phyloP scores from a whole-genome alignment of 805 yeast genomes.

The Wickerhamomyces bovis region DNA sequence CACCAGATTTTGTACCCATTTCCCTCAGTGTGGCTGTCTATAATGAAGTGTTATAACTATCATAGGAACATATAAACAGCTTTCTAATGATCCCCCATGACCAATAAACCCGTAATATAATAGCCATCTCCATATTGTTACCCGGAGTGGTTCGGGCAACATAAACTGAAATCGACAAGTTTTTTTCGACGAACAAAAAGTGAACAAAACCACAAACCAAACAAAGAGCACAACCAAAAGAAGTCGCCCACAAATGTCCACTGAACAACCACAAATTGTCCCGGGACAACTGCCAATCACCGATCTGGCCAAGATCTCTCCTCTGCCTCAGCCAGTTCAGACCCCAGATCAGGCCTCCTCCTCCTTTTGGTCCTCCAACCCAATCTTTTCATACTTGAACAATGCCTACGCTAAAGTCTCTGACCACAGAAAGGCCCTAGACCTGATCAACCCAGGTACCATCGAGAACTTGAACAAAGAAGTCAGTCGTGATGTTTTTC shows the following conservation, averaged over 20 bases:
- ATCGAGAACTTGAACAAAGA: conserved; percentile 91
- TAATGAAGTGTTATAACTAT: too few relatives aligned
- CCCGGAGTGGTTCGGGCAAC: background rate
- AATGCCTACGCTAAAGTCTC: conserved; percentile 67
- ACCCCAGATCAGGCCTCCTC: conserved; percentile 1
- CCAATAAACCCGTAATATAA: too few relatives aligned
- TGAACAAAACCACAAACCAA: background rate
- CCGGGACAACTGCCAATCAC: background rate
- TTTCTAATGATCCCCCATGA: too few relatives aligned
- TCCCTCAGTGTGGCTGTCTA: too few relatives aligned
- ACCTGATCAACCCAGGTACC: conserved; percentile 89
- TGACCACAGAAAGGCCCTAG: conserved; percentile 75
- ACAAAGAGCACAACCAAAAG: too few relatives aligned
- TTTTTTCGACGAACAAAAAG: background rate
- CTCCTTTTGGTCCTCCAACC: conserved; percentile 44
- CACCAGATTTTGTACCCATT: too few relatives aligned
- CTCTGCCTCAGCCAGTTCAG: conserved; percentile 4
- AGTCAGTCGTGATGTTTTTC: conserved; percentile 88
- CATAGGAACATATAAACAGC: too few relatives aligned
- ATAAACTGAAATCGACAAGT: background rate
- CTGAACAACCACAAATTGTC: background rate
- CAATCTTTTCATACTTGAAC: conserved; percentile 72
- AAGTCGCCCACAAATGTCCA: background rate
- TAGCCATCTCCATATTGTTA: background rate
- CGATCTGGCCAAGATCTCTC: conserved; percentile 1